Evolutionary conservation across 306 rosid species (phyloP).

Genomic region (Gleditsia sinensis): DNA sequence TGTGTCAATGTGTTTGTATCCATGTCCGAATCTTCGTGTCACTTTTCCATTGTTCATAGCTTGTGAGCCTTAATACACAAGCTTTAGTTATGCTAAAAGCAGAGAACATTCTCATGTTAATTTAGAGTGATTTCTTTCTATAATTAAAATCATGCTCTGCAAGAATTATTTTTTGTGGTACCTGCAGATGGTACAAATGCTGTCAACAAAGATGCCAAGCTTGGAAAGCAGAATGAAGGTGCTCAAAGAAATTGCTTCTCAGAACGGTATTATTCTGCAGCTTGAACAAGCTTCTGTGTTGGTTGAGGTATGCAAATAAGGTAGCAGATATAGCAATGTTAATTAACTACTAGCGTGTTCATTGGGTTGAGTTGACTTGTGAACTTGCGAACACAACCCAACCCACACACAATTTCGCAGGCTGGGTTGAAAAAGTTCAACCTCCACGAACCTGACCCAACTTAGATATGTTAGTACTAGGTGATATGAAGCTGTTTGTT

Average conservation of each 20-base stretch:
- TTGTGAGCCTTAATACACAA: too few relatives aligned
- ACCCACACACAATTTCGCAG: too few relatives aligned
- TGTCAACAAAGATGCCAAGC: constrained; percentile 71
- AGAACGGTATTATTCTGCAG: constrained; percentile 59
- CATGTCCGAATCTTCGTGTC: too few relatives aligned
- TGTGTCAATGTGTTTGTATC: too few relatives aligned
- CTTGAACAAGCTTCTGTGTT: constrained; percentile 47
- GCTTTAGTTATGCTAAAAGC: background rate
- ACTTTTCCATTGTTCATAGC: too few relatives aligned
- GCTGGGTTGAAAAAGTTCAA: too few relatives aligned
- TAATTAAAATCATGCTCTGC: background rate
- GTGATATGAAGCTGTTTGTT: too few relatives aligned
- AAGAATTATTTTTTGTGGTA: background rate
- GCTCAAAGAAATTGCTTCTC: constrained; percentile 79
- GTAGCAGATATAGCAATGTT: constrained; percentile 1
- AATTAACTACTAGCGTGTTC: background rate
- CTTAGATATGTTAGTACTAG: too few relatives aligned
- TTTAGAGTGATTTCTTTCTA: background rate
- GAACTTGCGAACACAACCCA: too few relatives aligned
- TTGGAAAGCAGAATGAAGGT: constrained; percentile 69
- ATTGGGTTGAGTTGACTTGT: too few relatives aligned
- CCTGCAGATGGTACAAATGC: constrained; percentile 63
- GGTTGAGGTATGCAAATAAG: constrained; percentile 50
- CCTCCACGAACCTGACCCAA: too few relatives aligned
- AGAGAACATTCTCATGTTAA: background rate